Base-by-base conservation (phyloP, 2,329 filamentous ascomycete genomes). In the Claviceps africana region DNA sequence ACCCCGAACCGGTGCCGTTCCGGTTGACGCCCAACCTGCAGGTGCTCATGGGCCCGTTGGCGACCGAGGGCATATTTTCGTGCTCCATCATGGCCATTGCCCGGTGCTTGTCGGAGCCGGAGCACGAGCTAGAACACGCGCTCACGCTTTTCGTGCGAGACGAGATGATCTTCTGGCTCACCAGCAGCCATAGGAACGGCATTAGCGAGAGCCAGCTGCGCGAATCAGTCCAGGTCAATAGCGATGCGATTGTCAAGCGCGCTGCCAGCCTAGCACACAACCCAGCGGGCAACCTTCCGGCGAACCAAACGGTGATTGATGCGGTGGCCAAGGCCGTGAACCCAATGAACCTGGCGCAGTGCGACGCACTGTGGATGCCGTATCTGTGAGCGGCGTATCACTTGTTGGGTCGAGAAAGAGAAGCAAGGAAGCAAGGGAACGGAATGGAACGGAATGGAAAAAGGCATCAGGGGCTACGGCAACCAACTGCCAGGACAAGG, bases 121-220 rank as follows among this genome's bases (percentile, higher is more conserved):
- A 86, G 64, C 79, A 81, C 61, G 90, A 97, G 67, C 79, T 98
- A n/a, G 93, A 95, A 65, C 90, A 96, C 67, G 88, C 94, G 55
- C 78, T 99, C 48, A 88, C 85, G 53, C 80, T 99, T 54, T 97
- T 97, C 67, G 93, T 99, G 56, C 82, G 93, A 7, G 93, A 99
- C 62, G 93, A 99, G 70, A 94, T 98, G 79, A 90, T 91, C 58
- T 94, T 90, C 71, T 98, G 93, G 93, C 90, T 90, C 60, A 94
- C 86, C 2, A 85, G 82, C 57, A 79, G 73, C 57, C 87, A 95
- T 64, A 81, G 88, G 13, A 66, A 63, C 42, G 64, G 60, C 19
- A 69, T 70, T 47, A 67, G 66, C 45, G 83, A 88, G 54, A 79
- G 76, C 33, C 82, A 87, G 64, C 73, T 94, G 48, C 75, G 87